phyloP scores from a whole-genome alignment of 2,329 filamentous ascomycete genomes.

The Pseudogymnoascus sp. region DNA sequence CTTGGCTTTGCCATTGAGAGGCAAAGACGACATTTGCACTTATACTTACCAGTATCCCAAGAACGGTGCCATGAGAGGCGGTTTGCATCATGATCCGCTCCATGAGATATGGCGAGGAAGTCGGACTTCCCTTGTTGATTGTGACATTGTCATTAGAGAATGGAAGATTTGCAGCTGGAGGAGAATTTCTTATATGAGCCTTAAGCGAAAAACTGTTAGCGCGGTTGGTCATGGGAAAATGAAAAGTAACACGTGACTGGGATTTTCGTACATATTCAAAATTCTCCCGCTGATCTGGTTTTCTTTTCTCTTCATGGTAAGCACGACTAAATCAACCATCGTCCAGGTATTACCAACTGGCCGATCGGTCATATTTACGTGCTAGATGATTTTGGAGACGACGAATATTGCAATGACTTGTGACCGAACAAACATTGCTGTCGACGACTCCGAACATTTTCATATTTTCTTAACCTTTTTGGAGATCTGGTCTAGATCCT shows the following conservation, averaged over 20 bases:
- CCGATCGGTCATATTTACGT: constrained; percentile 26
- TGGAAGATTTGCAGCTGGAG: background rate
- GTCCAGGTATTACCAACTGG: constrained; percentile 22
- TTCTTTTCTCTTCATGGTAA: constrained; percentile 18
- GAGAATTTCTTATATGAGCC: constrained; percentile 8
- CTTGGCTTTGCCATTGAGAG: background rate
- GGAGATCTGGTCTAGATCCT: background rate
- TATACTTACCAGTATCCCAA: background rate
- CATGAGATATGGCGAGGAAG: background rate
- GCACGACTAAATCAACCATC: constrained; percentile 27
- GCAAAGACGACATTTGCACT: background rate
- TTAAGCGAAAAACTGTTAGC: constrained; percentile 6
- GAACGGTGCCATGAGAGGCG: background rate
- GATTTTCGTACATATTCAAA: background rate
- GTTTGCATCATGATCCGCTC: background rate
- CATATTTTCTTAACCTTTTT: background rate
- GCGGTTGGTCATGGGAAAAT: constrained; percentile 9
- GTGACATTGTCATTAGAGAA: background rate
- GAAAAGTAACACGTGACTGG: background rate
- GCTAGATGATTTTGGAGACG: constrained; percentile 16
- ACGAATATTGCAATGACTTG: background rate
- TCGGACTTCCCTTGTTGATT: background rate
- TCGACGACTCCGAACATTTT: constrained; percentile 4
- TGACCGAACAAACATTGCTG: background rate
- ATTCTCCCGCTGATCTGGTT: background rate